Evolutionary conservation across 129 eudicot species (phyloP).

Genomic region (Silybum marianum): DNA sequence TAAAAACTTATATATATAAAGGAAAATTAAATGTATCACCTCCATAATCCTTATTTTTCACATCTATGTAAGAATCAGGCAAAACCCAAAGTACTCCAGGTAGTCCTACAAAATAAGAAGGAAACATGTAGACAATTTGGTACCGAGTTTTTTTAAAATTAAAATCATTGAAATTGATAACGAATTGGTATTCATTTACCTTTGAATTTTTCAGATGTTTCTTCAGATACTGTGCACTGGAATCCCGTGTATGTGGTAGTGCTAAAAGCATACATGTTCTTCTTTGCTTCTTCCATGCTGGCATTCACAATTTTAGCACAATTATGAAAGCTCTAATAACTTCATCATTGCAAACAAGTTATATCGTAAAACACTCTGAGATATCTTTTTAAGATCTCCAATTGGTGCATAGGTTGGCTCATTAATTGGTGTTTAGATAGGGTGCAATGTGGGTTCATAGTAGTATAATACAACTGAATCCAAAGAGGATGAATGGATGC

Average conservation of each 20-base stretch:
- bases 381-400: background rate
- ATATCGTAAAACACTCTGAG: background rate
- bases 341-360: background rate
- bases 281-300: slow-evolving; percentile 98
- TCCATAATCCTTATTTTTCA: slow-evolving; percentile 97
- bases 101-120: slow-evolving; percentile 59
- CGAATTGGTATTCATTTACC: slow-evolving; percentile 41
- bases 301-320: slow-evolving; percentile 4
- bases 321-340: background rate
- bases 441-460: background rate
- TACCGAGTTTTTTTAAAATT: background rate
- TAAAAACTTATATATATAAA: background rate
- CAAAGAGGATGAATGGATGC: background rate
- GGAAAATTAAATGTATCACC: slow-evolving; percentile 38
- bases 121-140: background rate
- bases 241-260: slow-evolving; percentile 98
- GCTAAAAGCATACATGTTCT: slow-evolving; percentile 97
- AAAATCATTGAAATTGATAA: background rate
- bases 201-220: slow-evolving; percentile 91
- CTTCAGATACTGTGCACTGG: slow-evolving; percentile 95
- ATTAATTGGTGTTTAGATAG: background rate
- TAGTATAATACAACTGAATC: background rate
- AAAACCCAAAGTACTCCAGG: slow-evolving; percentile 99
- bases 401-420: background rate
- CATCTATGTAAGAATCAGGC: slow-evolving; percentile 99